phyloP scores from a whole-genome alignment of 768 basidiomycete genomes.

The Rhizopogon salebrosus region DNA sequence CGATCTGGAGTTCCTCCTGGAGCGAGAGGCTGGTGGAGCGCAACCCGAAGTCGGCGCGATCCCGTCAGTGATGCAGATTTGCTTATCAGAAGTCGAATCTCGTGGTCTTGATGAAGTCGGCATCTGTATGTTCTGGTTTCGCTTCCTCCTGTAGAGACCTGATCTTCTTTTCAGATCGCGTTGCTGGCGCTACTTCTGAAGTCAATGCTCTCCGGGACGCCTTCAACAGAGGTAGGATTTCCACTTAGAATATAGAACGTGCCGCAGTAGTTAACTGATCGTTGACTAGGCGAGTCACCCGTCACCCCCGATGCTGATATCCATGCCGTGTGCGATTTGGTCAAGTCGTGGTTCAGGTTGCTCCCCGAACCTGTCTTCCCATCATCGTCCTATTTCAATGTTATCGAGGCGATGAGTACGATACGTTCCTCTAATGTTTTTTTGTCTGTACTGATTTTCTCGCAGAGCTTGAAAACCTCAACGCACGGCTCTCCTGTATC shows the following conservation, averaged over 20 bases:
- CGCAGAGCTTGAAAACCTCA: conserved; percentile 66
- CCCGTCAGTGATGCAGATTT: conserved; percentile 61
- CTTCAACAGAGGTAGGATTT: conserved; percentile 59
- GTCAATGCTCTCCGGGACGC: conserved; percentile 68
- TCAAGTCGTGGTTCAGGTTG: conserved; percentile 83
- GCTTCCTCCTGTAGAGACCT: background rate
- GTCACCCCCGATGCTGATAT: conserved; percentile 62
- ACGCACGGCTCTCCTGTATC: conserved; percentile 58
- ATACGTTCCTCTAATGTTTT: conserved; percentile 5
- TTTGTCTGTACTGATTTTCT: conserved; percentile 5
- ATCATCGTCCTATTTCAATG: conserved; percentile 55
- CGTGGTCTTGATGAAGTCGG: conserved; percentile 79
- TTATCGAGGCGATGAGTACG: conserved; percentile 72
- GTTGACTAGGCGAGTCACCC: conserved; percentile 48
- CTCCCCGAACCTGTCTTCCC: conserved; percentile 81
- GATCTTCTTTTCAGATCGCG: conserved; percentile 52
- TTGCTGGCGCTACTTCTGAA: conserved; percentile 70
- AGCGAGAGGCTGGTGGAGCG: conserved; percentile 52
- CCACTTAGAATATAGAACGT: background rate
- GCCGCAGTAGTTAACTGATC: background rate
- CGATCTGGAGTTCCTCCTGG: conserved; percentile 62
- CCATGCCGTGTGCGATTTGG: conserved; percentile 75
- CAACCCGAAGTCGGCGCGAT: conserved; percentile 52
- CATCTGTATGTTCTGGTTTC: conserved; percentile 55
- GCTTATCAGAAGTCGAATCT: conserved; percentile 64